phyloP scores from a whole-genome alignment of 305 asterid species.

The Solanum hybrid region DNA sequence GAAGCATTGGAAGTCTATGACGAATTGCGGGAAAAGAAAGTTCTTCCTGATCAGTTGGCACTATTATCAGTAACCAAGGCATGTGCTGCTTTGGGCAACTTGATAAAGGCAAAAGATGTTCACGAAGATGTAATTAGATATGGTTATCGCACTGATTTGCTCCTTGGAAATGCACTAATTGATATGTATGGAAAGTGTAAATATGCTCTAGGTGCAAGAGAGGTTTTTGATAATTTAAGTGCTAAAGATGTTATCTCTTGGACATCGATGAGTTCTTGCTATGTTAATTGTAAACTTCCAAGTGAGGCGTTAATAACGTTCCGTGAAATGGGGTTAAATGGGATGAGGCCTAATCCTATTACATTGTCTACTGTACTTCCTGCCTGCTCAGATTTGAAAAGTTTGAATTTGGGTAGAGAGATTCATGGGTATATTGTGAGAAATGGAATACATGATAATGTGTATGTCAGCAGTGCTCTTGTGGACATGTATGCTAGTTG shows the following conservation, averaged over 20 bases:
- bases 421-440: constrained; percentile 44
- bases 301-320: constrained; percentile 27
- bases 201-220: constrained; percentile 39
- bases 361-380: constrained; percentile 59
- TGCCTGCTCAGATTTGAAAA: constrained; percentile 58
- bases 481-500: constrained; percentile 64
- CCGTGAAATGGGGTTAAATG: constrained; percentile 37
- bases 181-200: constrained; percentile 64
- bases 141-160: constrained; percentile 33
- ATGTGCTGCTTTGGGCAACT: constrained; percentile 13
- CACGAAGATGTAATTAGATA: constrained; percentile 34
- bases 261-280: constrained; percentile 63
- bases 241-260: constrained; percentile 56
- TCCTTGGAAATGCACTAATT: constrained; percentile 54
- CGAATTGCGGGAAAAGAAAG: neutral
- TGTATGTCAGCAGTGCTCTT: constrained; percentile 53
- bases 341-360: constrained; percentile 39
- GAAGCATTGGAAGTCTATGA: constrained; percentile 19
- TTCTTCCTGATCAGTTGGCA: constrained; percentile 19
- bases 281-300: constrained; percentile 42
- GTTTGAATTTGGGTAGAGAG: constrained; percentile 36
- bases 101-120: constrained; percentile 29
- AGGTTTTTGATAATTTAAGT: constrained; percentile 31
- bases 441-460: constrained; percentile 44
- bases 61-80: constrained; percentile 16